phyloP scores from a whole-genome alignment of 2,329 filamentous ascomycete species.

The Fragosphaeria purpurea region DNA sequence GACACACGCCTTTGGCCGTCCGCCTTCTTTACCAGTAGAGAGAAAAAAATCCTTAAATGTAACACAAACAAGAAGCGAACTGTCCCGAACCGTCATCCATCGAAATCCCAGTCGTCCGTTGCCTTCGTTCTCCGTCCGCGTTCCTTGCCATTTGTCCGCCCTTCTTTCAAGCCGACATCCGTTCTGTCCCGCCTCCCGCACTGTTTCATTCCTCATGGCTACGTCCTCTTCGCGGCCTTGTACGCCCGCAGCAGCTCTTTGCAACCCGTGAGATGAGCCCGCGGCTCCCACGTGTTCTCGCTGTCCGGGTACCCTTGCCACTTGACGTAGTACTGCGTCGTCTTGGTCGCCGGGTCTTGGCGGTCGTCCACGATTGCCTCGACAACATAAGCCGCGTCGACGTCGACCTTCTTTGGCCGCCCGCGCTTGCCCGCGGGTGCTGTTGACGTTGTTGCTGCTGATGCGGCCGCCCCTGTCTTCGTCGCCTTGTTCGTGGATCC shows the following conservation, averaged over 20 bases:
- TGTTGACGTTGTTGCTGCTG: background rate
- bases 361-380: constrained; percentile 34
- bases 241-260: constrained; percentile 25
- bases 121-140: too few relatives aligned
- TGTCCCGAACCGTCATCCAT: too few relatives aligned
- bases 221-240: constrained; percentile 21
- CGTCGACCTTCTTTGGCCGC: constrained; percentile 5
- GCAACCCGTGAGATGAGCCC: constrained; percentile 32
- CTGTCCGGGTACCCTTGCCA: constrained; percentile 38
- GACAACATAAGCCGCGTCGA: constrained; percentile 32
- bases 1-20: too few relatives aligned
- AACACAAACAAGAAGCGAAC: too few relatives aligned
- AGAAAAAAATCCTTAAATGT: too few relatives aligned
- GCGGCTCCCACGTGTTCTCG: constrained; percentile 46
- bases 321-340: constrained; percentile 39
- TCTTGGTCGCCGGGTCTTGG: constrained; percentile 26
- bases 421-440: too few relatives aligned
- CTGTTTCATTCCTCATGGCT: constrained; percentile 3
- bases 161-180: too few relatives aligned
- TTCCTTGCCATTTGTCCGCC: too few relatives aligned
- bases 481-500: too few relatives aligned
- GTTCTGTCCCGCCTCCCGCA: too few relatives aligned
- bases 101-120: too few relatives aligned
- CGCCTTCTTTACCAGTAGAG: too few relatives aligned
- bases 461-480: background rate